Percentiles rank a stretch among this genome's conserved stretches.
Evolutionary conservation across 2,329 filamentous ascomycete genomes (phyloP).

Genomic region (Venturia effusa): DNA sequence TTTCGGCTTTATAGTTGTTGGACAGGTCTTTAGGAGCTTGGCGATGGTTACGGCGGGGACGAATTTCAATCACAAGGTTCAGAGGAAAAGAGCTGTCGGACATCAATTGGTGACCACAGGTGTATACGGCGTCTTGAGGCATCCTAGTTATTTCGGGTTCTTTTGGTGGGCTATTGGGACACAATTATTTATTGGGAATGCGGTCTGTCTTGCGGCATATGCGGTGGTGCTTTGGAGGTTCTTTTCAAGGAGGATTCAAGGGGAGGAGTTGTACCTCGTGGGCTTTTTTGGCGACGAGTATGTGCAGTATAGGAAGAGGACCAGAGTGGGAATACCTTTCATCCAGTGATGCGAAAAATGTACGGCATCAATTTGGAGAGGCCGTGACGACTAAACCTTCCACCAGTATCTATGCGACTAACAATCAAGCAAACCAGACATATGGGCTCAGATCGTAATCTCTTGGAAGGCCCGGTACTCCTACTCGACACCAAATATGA

Average conservation of each 20-base stretch:
- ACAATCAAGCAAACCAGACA: too few relatives aligned
- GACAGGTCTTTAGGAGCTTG: slow-evolving; percentile 64
- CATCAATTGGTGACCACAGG: slow-evolving; percentile 78
- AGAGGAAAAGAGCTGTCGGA: slow-evolving; percentile 53
- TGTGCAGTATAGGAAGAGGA: slow-evolving; percentile 56
- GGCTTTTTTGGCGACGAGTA: slow-evolving; percentile 82
- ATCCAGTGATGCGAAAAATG: slow-evolving; percentile 29
- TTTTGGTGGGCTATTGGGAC: slow-evolving; percentile 98
- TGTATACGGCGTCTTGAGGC: slow-evolving; percentile 64
- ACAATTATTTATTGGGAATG: slow-evolving; percentile 80
- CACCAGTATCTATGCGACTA: too few relatives aligned
- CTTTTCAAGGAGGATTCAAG: slow-evolving; percentile 61
- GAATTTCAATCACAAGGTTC: slow-evolving; percentile 83
- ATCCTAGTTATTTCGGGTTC: slow-evolving; percentile 95
- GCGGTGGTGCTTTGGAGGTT: slow-evolving; percentile 71
- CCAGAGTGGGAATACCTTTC: slow-evolving; percentile 73
- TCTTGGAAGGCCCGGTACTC: too few relatives aligned
- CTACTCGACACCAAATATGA: too few relatives aligned
- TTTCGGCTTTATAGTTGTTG: slow-evolving; percentile 51
- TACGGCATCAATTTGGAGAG: not conserved
- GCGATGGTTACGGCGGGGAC: slow-evolving; percentile 85
- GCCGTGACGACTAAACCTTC: too few relatives aligned
- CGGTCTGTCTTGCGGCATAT: slow-evolving; percentile 66
- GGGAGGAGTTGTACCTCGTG: slow-evolving; percentile 69
- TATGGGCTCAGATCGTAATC: too few relatives aligned